These are phyloP conservation scores for Dacryopinax spathularia DNA, from an alignment of 768 basidiomycete species.

Conservation along the genomic window DNA sequence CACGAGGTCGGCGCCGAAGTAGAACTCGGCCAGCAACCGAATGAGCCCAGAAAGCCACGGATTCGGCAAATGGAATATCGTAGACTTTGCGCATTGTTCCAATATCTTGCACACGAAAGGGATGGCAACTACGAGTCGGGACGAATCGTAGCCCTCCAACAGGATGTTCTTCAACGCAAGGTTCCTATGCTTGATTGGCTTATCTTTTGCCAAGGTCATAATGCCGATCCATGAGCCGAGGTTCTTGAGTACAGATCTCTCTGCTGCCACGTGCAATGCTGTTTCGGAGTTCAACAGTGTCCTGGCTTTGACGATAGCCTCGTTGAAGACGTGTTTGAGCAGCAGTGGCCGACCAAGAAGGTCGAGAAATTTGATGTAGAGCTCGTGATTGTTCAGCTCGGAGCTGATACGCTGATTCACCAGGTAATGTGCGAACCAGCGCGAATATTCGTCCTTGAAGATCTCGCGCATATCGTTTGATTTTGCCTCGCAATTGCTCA, in stretches of 20 bases:
- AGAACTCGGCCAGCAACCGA: constrained; percentile 83
- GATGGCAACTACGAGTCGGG: constrained; percentile 82
- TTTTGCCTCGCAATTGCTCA: constrained; percentile 83
- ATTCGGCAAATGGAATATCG: constrained; percentile 89
- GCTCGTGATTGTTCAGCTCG: constrained; percentile 91
- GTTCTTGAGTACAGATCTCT: constrained; percentile 81
- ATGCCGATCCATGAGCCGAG: constrained; percentile 89
- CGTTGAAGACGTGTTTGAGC: constrained; percentile 72
- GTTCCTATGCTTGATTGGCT: constrained; percentile 84
- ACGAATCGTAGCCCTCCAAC: constrained; percentile 85
- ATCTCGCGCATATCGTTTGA: constrained; percentile 70
- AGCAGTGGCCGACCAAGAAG: constrained; percentile 55
- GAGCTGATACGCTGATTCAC: constrained; percentile 91
- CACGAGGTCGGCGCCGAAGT: constrained; percentile 91
- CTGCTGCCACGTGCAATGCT: constrained; percentile 69
- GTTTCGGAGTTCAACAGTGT: constrained; percentile 80
- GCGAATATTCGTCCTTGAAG: constrained; percentile 68
- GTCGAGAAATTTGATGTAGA: constrained; percentile 90
- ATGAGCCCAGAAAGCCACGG: constrained; percentile 98
- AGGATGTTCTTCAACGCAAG: constrained; percentile 96
- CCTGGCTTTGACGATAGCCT: constrained; percentile 81
- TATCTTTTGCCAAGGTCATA: constrained; percentile 83
- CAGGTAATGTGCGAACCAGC: constrained; percentile 97
- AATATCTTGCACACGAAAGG: constrained; percentile 97
- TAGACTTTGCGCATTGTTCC: constrained; percentile 77